These are phyloP conservation scores for Lactarius psammicola DNA, from an alignment of 768 basidiomycete species.

Conservation along the genomic window DNA sequence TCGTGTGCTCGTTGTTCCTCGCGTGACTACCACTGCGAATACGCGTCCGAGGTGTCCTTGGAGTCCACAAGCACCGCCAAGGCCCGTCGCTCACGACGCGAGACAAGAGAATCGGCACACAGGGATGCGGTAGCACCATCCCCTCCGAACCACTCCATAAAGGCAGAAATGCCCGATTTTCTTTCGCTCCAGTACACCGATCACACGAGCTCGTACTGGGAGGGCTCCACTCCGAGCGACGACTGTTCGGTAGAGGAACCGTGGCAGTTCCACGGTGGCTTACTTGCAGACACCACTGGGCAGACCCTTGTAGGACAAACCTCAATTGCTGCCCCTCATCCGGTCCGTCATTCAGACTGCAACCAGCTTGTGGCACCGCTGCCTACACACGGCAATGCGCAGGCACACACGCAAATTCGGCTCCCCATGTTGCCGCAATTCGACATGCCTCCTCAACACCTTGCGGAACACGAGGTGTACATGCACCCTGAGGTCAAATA, in stretches of 20 bases:
- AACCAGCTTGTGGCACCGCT: slow-evolving; percentile 9
- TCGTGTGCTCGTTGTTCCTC: slow-evolving; percentile 38
- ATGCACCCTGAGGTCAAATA: slow-evolving; percentile 23
- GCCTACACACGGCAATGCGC: slow-evolving; percentile 7
- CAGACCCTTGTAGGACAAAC: slow-evolving; percentile 15
- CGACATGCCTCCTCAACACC: slow-evolving; percentile 17
- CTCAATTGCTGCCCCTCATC: slow-evolving; percentile 21
- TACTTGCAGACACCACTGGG: slow-evolving; percentile 9
- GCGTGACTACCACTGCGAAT: slow-evolving; percentile 39
- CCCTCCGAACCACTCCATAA: slow-evolving; percentile 10
- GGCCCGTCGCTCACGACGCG: slow-evolving; percentile 23
- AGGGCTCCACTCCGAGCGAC: slow-evolving; percentile 27
- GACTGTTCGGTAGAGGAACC: slow-evolving; percentile 27
- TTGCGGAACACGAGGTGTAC: slow-evolving; percentile 20
- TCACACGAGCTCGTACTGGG: slow-evolving; percentile 23
- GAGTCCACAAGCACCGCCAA: slow-evolving; percentile 18
- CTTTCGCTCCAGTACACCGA: slow-evolving; percentile 22
- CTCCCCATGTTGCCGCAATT: slow-evolving; percentile 22
- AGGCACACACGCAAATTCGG: slow-evolving; percentile 18
- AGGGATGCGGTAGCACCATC: slow-evolving; percentile 1
- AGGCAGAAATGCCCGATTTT: slow-evolving; percentile 21
- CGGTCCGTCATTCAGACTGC: slow-evolving; percentile 15
- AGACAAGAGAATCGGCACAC: slow-evolving; percentile 3
- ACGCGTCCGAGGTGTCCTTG: slow-evolving; percentile 32
- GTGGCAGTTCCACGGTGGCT: slow-evolving; percentile 24